Evolutionary conservation across 2,329 filamentous ascomycete genomes (phyloP), one percentile per base, ranked within the genome.

Genomic region (Talaromyces sp.): DNA sequence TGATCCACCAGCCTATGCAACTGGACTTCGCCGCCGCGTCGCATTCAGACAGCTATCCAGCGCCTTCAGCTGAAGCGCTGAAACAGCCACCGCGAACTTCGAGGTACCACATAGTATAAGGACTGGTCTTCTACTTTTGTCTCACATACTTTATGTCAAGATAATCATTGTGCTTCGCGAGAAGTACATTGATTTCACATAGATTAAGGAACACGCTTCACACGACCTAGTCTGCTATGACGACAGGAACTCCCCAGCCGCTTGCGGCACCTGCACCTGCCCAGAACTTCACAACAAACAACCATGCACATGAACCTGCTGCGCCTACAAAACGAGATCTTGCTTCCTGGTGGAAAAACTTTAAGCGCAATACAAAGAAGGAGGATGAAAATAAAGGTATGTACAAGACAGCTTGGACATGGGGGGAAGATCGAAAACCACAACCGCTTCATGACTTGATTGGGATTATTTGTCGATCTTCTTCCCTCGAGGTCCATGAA

Each of bases 331-430:
- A 91, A 81, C 88, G 92, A 76, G 93, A 97, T 77, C 83, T 98
- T 71, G 91, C 93, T 72, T 96, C 91, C 67, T 99, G 95, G 95
- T 98, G 95, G 95, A 97, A 93, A 80, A 89, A 89, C 73, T 98
- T 99, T 81, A 95, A 95, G 81, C 86, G 91, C 63, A 84, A 84
- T 69, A 81, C 84, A 62, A 86, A 87, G 74, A 86, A 85, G 72
- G 84, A 86, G 68, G 87, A 89, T 68, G 83, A 85, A 67, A 61
- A 36, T 27, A 87, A 88, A 84, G 85, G 86, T 87, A 83, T 75
- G 79, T 71, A 59, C 17, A 47, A 36, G 15, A 8, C 27, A 17
- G 19, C 22, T 31, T 53, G 25, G 27, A 51, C 0, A 17, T 2
- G 47, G 27, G 10, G 22, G 8, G 10, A 25, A n/a, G 17, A n/a